These are phyloP conservation scores for Cryptococcus sp. DNA, from an alignment of 1,284 basidiomycete genomes.

Conservation along the genomic window DNA sequence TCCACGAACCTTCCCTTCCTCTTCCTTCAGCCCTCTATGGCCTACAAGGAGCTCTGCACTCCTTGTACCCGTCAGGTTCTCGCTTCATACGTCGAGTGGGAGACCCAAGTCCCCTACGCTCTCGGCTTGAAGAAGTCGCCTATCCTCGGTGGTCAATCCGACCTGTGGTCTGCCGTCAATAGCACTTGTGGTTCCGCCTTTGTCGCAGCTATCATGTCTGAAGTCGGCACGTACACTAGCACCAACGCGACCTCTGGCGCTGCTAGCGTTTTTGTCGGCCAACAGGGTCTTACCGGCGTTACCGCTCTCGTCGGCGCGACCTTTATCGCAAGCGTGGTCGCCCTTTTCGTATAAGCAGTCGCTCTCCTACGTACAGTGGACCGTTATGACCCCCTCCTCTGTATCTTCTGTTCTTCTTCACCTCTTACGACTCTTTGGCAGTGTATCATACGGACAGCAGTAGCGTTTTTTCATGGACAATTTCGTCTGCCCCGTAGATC, in stretches of 20 bases:
- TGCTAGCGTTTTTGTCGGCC: conserved; percentile 19
- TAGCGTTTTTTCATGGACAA: no score
- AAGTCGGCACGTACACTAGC: conserved; percentile 40
- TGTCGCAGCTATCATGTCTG: conserved; percentile 44
- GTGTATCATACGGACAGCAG: no score
- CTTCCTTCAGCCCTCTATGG: conserved; percentile 63
- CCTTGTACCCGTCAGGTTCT: conserved; percentile 76
- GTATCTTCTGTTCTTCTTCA: no score
- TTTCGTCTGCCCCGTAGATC: no score
- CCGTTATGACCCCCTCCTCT: no score
- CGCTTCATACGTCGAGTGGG: conserved; percentile 72
- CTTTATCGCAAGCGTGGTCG: conserved; percentile 31
- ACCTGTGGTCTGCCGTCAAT: conserved; percentile 65
- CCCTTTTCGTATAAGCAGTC: conserved; percentile 14
- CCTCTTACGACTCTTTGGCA: not conserved
- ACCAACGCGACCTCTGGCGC: conserved; percentile 29
- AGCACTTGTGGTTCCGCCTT: conserved; percentile 54
- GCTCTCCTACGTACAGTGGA: no score
- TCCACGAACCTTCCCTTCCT: conserved; percentile 74
- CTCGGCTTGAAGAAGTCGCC: conserved; percentile 67
- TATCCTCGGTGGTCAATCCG: conserved; percentile 66
- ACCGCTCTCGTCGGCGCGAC: conserved; percentile 21
- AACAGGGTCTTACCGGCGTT: conserved; percentile 12
- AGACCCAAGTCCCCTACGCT: conserved; percentile 69
- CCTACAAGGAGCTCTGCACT: conserved; percentile 66